These are phyloP conservation scores for Naganishia friedmannii DNA, from an alignment of 768 basidiomycete species.

Conservation along the genomic window DNA sequence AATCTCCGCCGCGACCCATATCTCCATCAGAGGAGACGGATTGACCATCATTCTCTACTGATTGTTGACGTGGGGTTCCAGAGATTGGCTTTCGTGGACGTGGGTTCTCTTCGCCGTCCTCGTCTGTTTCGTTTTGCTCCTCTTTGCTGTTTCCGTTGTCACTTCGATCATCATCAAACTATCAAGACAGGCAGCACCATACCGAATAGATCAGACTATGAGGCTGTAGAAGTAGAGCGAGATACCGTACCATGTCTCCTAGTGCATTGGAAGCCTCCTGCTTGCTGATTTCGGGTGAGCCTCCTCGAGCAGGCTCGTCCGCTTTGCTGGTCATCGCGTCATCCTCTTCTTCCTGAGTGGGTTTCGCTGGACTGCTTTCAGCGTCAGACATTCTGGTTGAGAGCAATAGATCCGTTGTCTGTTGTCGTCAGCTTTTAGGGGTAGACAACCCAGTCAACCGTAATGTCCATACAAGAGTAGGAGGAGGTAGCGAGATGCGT, in stretches of 20 bases:
- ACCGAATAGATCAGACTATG: background rate
- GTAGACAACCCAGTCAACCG: too few species aligned
- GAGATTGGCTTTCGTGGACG: background rate
- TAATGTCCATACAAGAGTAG: too few species aligned
- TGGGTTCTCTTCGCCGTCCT: background rate
- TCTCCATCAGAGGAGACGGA: slow-evolving; percentile 10
- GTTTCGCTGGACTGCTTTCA: background rate
- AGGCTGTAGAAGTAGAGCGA: background rate
- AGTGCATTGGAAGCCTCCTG: background rate
- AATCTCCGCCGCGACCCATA: slow-evolving; percentile 18
- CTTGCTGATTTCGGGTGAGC: background rate
- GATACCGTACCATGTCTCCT: slow-evolving; percentile 6
- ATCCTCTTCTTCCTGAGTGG: background rate
- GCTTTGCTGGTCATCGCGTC: slow-evolving; percentile 15
- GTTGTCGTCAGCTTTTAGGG: background rate
- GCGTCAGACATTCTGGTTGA: slow-evolving; percentile 15
- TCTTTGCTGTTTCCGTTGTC: background rate
- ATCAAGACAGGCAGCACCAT: background rate
- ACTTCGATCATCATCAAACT: slow-evolving; percentile 15
- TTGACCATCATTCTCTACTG: background rate
- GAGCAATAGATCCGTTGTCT: background rate
- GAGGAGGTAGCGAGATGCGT: too few species aligned
- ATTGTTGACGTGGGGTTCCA: slow-evolving; percentile 4
- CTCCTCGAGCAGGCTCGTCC: slow-evolving; percentile 13
- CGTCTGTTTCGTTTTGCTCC: background rate